Conservation (phyloP, 2,329 filamentous ascomycete genomes). For the Aspergillus pseudonomiae region DNA sequence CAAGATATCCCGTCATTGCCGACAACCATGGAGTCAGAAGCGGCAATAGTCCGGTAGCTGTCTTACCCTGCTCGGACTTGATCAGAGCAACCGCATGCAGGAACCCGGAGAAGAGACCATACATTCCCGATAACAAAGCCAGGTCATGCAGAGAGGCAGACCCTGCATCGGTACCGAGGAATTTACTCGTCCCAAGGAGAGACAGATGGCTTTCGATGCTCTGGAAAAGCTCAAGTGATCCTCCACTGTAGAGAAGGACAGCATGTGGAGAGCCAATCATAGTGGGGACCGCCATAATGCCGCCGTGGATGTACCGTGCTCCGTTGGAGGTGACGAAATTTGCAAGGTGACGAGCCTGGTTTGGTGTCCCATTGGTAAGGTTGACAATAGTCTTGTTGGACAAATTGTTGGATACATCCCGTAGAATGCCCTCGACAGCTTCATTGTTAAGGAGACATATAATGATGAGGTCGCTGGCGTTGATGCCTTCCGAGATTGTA, state of each 20-base stretch:
- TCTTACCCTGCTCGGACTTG: conserved; percentile 2
- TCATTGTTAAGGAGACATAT: conserved; percentile 16
- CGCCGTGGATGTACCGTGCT: conserved; percentile 18
- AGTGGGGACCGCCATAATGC: conserved; percentile 17
- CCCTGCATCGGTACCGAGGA: conserved; percentile 12
- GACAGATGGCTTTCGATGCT: conserved; percentile 3
- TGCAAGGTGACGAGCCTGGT: conserved; percentile 12
- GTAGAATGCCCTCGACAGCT: conserved; percentile 6
- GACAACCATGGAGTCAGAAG: conserved; percentile 13
- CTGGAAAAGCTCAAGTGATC: neutral
- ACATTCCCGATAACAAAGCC: conserved; percentile 18
- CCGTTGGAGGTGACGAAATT: neutral
- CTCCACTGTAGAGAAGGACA: conserved; percentile 12
- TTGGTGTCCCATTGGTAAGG: conserved; percentile 17
- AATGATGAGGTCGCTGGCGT: conserved; percentile 11
- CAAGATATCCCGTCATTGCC: conserved; percentile 15
- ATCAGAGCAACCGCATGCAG: conserved; percentile 16
- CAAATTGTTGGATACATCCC: neutral
- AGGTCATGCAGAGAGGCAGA: conserved; percentile 17
- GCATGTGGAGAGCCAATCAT: conserved; percentile 17
- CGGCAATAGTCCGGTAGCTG: conserved; percentile 4
- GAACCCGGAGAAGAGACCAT: conserved; percentile 20
- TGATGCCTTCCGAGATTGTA: conserved; percentile 2
- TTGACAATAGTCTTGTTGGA: conserved; percentile 15
- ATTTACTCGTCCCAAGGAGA: conserved; percentile 6